phyloP scores from a whole-genome alignment of 352 stramenopile species.

The Proteromonas lacertae region DNA sequence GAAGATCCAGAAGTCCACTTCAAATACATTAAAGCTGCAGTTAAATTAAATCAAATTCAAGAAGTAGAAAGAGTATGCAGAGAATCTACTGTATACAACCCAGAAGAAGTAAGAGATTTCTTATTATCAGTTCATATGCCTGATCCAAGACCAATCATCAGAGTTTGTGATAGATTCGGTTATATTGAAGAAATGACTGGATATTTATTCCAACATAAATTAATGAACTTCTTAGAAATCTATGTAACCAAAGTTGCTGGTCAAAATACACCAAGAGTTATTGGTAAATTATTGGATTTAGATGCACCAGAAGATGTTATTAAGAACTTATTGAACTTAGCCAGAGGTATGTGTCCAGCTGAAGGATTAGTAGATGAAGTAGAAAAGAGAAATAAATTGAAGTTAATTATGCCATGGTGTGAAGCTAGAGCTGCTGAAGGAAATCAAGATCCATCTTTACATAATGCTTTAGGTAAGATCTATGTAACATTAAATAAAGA shows the following conservation, averaged over 20 bases:
- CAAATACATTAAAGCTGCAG: slow-evolving; percentile 98
- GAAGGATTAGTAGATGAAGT: slow-evolving; percentile 89
- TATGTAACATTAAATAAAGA: slow-evolving; percentile 99
- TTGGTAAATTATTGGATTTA: slow-evolving; percentile 89
- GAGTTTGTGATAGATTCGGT: slow-evolving; percentile 95
- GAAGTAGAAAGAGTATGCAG: slow-evolving; percentile 94
- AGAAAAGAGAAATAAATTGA: slow-evolving; percentile 90
- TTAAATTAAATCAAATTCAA: slow-evolving; percentile 97
- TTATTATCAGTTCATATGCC: slow-evolving; percentile 95
- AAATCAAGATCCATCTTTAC: slow-evolving; percentile 85
- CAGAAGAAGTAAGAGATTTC: slow-evolving; percentile 93
- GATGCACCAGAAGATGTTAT: slow-evolving; percentile 98
- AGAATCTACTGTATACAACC: slow-evolving; percentile 96
- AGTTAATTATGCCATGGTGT: slow-evolving; percentile 89
- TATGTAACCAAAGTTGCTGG: slow-evolving; percentile 78
- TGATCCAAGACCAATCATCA: slow-evolving; percentile 88
- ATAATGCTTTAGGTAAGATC: slow-evolving; percentile 99
- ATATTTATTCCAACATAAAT: slow-evolving; percentile 97
- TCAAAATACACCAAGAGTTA: slow-evolving; percentile 83
- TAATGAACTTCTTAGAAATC: slow-evolving; percentile 99
- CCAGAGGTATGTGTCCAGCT: slow-evolving; percentile 60
- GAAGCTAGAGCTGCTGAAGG: slow-evolving; percentile 90
- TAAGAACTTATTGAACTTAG: slow-evolving; percentile 92
- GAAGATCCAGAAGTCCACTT: slow-evolving; percentile 93
- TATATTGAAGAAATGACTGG: slow-evolving; percentile 97